Conservation (phyloP, 2,329 filamentous ascomycete species). For the Fusarium incarnatum region DNA sequence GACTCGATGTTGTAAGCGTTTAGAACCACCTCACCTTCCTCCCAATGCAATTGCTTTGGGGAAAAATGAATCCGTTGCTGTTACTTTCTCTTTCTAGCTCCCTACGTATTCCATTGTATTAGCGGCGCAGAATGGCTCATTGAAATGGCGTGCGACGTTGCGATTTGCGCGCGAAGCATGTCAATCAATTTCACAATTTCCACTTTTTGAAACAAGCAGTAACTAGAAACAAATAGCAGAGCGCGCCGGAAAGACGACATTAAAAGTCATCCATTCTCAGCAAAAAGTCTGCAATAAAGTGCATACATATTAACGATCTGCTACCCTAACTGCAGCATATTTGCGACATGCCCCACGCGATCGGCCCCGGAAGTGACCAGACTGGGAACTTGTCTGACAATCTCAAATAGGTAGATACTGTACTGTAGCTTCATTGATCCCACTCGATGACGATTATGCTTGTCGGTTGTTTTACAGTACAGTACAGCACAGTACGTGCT, state of each 20-base stretch:
- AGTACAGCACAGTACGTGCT: neutral
- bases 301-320: constrained; percentile 28
- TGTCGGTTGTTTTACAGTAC: constrained; percentile 11
- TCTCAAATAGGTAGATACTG: constrained; percentile 11
- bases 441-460: constrained; percentile 25
- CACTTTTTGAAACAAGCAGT: constrained; percentile 5
- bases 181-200: constrained; percentile 34
- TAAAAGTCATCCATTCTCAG: constrained; percentile 13
- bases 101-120: neutral
- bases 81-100: constrained; percentile 11
- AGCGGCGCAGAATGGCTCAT: neutral
- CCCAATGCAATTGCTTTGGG: constrained; percentile 16
- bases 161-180: constrained; percentile 31
- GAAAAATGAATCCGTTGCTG: neutral
- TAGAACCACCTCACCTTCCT: neutral
- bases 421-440: constrained; percentile 30
- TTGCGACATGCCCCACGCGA: constrained; percentile 35
- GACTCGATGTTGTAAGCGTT: constrained; percentile 9
- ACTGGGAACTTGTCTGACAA: constrained; percentile 34
- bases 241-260: constrained; percentile 8
- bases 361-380: constrained; percentile 30
- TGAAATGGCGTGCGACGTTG: constrained; percentile 4
- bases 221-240: constrained; percentile 16
- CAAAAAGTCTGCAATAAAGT: constrained; percentile 9
- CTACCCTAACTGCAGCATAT: constrained; percentile 17